A percentile compares a stretch with the other conserved stretches of the same genome.
Conservation (phyloP, 257 asterid species). For the Rehmannia glutinosa region DNA sequence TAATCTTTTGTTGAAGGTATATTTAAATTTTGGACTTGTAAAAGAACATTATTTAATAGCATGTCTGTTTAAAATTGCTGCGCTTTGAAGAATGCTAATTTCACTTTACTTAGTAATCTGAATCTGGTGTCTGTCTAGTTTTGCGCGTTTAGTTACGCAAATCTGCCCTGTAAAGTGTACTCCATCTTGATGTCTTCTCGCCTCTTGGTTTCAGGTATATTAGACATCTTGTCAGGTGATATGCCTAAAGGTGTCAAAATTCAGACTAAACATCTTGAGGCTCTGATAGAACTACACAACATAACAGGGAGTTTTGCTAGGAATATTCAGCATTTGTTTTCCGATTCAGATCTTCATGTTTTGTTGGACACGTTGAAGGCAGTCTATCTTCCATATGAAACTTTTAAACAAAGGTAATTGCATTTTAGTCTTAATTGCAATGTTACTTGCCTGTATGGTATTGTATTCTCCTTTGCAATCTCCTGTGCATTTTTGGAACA, state of each 20-base stretch:
- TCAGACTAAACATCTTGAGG: conserved; percentile 81
- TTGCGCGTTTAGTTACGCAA: conserved; percentile 4
- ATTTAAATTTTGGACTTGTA: neutral
- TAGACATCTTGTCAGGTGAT: conserved; percentile 91
- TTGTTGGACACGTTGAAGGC: conserved; percentile 80
- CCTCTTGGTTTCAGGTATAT: conserved; percentile 62
- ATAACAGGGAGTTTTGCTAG: conserved; percentile 84
- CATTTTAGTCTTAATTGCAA: neutral
- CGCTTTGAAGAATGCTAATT: neutral
- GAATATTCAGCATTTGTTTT: conserved; percentile 83
- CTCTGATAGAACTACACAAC: conserved; percentile 84
- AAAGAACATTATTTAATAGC: neutral
- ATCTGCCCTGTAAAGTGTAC: conserved; percentile 1
- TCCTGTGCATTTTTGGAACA: neutral
- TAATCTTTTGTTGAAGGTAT: neutral
- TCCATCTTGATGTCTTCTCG: conserved; percentile 15
- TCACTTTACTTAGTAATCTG: neutral
- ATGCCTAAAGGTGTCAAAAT: conserved; percentile 80
- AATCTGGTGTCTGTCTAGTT: neutral
- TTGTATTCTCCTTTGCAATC: neutral
- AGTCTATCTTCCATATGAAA: conserved; percentile 78
- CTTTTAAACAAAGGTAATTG: conserved; percentile 78
- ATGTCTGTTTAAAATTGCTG: neutral
- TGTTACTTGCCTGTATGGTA: neutral
- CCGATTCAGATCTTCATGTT: conserved; percentile 68